These are phyloP conservation scores for Colletotrichum gloeosporioides DNA, from an alignment of 2,329 filamentous ascomycete species.

Conservation along the genomic window DNA sequence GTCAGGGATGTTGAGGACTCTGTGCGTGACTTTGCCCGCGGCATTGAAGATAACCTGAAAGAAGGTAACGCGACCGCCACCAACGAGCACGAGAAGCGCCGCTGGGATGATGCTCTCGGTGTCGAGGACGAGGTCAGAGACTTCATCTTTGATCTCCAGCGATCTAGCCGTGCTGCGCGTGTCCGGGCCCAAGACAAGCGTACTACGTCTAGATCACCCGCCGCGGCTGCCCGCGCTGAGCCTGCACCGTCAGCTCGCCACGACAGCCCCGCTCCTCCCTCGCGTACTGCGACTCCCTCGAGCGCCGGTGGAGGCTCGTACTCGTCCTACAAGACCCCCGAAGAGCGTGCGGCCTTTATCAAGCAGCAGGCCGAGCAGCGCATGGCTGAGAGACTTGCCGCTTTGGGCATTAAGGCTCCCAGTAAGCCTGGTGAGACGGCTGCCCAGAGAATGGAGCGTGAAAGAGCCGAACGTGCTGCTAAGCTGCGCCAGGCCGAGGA, in stretches of 20 bases:
- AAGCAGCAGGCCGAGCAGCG: slow-evolving; percentile 96
- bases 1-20: slow-evolving; percentile 96
- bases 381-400: slow-evolving; percentile 95
- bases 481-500: slow-evolving; percentile 90
- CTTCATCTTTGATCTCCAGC: slow-evolving; percentile 96
- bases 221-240: slow-evolving; percentile 50
- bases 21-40: slow-evolving; percentile 83
- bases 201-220: slow-evolving; percentile 42
- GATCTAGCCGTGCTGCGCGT: slow-evolving; percentile 79
- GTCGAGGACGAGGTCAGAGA: slow-evolving; percentile 97
- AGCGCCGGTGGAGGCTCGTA: slow-evolving; percentile 70
- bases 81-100: slow-evolving; percentile 86
- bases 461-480: slow-evolving; percentile 85
- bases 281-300: slow-evolving; percentile 58
- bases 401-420: slow-evolving; percentile 87
- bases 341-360: slow-evolving; percentile 94
- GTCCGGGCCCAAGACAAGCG: slow-evolving; percentile 66
- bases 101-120: slow-evolving; percentile 95
- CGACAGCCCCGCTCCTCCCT: slow-evolving; percentile 56
- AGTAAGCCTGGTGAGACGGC: slow-evolving; percentile 80
- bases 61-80: slow-evolving; percentile 77
- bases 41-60: slow-evolving; percentile 87
- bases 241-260: slow-evolving; percentile 48
- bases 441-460: slow-evolving; percentile 85
- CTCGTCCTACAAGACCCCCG: slow-evolving; percentile 84